phyloP scores from a whole-genome alignment of 2,329 filamentous ascomycete genomes.

The Pseudohalonectria lignicola region DNA sequence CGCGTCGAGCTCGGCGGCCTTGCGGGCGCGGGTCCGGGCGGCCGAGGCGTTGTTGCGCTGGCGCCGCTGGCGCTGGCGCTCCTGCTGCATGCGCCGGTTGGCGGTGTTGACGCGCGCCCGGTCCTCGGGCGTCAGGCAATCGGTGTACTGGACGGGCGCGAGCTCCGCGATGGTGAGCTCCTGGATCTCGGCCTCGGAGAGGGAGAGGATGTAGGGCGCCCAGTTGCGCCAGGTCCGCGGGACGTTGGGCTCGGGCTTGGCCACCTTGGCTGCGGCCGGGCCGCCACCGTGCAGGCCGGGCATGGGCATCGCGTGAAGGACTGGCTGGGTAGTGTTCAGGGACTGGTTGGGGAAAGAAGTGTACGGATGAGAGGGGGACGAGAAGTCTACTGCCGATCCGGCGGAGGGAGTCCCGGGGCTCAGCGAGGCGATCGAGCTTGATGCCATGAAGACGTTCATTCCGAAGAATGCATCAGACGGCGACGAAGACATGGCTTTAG shows the following conservation, averaged over 20 bases:
- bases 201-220: constrained; percentile 2
- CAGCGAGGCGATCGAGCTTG: too few relatives aligned
- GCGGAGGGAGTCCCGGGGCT: too few relatives aligned
- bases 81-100: neutral
- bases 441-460: too few relatives aligned
- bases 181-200: neutral
- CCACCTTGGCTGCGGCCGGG: too few relatives aligned
- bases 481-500: too few relatives aligned
- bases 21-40: constrained; percentile 1
- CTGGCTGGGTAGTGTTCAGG: too few relatives aligned
- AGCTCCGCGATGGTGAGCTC: neutral
- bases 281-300: too few relatives aligned
- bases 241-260: neutral
- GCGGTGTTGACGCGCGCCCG: neutral
- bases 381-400: too few relatives aligned
- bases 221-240: neutral
- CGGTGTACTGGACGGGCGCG: neutral
- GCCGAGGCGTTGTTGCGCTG: constrained; percentile 3
- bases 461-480: too few relatives aligned
- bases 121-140: neutral
- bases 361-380: too few relatives aligned
- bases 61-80: neutral
- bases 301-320: too few relatives aligned
- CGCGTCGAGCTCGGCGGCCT: neutral
- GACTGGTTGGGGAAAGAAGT: too few relatives aligned